Evolutionary conservation across 805 yeast species (phyloP).

Genomic region (Sugiyamaella marilandica): DNA sequence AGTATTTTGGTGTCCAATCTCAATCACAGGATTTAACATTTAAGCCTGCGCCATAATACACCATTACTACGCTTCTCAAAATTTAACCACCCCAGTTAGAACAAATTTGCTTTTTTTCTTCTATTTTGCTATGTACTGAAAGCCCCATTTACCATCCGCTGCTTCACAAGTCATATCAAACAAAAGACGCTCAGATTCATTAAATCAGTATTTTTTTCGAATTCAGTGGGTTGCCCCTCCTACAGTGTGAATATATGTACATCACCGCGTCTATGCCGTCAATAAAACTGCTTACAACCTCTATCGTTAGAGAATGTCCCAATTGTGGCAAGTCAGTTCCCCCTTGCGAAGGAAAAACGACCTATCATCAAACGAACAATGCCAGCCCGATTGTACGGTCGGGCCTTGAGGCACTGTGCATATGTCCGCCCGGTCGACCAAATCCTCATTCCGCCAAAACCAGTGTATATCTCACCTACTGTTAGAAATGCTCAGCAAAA

Average conservation of each 20-base stretch:
- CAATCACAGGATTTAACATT: too few species aligned
- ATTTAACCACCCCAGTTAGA: too few species aligned
- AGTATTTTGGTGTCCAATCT: too few species aligned
- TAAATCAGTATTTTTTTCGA: slow-evolving; percentile 33
- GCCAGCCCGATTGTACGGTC: slow-evolving; percentile 23
- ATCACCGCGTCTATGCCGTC: slow-evolving; percentile 23
- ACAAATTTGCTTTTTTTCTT: too few species aligned
- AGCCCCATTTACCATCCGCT: too few species aligned
- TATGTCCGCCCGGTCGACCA: slow-evolving; percentile 40
- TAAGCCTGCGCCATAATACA: too few species aligned
- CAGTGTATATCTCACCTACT: background rate
- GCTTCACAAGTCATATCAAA: background rate
- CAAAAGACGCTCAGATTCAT: slow-evolving; percentile 32
- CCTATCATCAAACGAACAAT: slow-evolving; percentile 21
- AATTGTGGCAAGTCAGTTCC: slow-evolving; percentile 4
- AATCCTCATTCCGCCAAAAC: slow-evolving; percentile 30
- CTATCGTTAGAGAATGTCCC: background rate
- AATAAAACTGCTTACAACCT: background rate
- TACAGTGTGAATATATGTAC: slow-evolving; percentile 37
- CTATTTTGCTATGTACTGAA: too few species aligned
- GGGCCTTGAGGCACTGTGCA: slow-evolving; percentile 9
- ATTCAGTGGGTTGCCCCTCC: slow-evolving; percentile 27
- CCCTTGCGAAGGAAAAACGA: slow-evolving; percentile 11
- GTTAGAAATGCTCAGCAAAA: background rate
- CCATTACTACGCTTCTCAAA: too few species aligned